Conservation (phyloP, 2,329 filamentous ascomycete species). For the Gaeumannomyces sp. region DNA sequence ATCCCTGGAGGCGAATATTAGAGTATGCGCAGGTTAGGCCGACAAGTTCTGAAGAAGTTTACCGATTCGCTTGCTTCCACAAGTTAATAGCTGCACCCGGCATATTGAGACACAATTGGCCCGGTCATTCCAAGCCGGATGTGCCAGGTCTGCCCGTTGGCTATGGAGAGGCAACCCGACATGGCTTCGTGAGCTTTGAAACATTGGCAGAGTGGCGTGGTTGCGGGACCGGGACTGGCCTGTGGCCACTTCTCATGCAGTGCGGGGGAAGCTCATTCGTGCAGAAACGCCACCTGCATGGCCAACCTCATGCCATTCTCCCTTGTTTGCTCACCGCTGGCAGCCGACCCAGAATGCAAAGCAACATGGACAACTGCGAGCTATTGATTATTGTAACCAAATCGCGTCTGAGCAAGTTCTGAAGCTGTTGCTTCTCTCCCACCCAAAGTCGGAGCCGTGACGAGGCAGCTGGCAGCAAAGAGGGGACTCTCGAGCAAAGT, state of each 20-base stretch:
- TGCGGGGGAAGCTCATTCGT: background rate
- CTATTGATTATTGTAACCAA: background rate
- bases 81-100: background rate
- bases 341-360: background rate
- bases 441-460: background rate
- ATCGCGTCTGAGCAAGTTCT: background rate
- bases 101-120: background rate
- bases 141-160: background rate
- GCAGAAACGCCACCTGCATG: background rate
- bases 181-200: background rate
- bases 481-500: background rate
- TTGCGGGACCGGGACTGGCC: background rate
- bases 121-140: background rate
- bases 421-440: background rate
- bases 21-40: background rate
- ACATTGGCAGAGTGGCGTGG: background rate
- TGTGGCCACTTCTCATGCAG: background rate
- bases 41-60: background rate
- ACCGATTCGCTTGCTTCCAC: background rate
- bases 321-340: background rate
- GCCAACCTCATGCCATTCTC: background rate
- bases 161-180: too few relatives aligned
- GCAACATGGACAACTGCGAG: background rate
- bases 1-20: background rate
- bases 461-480: background rate